Conservation (phyloP, 768 basidiomycete genomes). For the Nidularia sp. region DNA sequence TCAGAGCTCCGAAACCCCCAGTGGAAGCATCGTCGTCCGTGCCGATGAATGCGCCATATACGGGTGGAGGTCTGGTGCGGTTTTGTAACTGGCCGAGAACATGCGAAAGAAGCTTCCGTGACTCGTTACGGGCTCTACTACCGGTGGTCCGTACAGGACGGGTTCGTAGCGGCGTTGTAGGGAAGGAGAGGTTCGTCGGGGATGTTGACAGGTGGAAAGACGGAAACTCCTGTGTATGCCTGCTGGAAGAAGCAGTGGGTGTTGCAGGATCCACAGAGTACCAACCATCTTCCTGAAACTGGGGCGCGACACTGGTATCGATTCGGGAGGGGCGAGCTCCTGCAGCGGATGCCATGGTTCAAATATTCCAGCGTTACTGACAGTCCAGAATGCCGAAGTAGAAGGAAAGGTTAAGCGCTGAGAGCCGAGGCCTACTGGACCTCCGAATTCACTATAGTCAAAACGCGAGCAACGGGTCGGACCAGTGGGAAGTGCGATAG, state of each 20-base stretch:
- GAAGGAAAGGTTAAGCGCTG: too few species aligned
- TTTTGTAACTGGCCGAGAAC: constrained; percentile 59
- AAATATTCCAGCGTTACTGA: neutral
- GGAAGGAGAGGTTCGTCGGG: neutral
- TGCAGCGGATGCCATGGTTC: neutral
- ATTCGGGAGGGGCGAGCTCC: constrained; percentile 7
- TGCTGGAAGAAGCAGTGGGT: neutral
- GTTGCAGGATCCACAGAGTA: constrained; percentile 4
- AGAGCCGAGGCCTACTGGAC: too few species aligned
- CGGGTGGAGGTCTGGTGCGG: constrained; percentile 49
- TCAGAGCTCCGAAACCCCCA: constrained; percentile 33
- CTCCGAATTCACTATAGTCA: too few species aligned
- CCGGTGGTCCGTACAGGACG: constrained; percentile 10
- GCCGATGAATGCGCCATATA: constrained; percentile 37
- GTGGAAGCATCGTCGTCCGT: constrained; percentile 17
- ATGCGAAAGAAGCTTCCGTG: constrained; percentile 65
- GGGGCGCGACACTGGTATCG: constrained; percentile 15
- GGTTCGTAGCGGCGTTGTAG: neutral
- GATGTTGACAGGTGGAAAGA: neutral
- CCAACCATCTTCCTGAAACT: constrained; percentile 8
- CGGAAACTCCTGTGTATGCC: neutral
- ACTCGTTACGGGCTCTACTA: constrained; percentile 50
- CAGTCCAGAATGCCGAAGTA: neutral
- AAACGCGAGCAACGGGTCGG: too few species aligned
- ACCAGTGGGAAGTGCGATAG: too few species aligned